Evolutionary conservation across 805 yeast species (phyloP), one percentile per base, ranked within the genome.

Genomic region (Monosporozyma servazzii): DNA sequence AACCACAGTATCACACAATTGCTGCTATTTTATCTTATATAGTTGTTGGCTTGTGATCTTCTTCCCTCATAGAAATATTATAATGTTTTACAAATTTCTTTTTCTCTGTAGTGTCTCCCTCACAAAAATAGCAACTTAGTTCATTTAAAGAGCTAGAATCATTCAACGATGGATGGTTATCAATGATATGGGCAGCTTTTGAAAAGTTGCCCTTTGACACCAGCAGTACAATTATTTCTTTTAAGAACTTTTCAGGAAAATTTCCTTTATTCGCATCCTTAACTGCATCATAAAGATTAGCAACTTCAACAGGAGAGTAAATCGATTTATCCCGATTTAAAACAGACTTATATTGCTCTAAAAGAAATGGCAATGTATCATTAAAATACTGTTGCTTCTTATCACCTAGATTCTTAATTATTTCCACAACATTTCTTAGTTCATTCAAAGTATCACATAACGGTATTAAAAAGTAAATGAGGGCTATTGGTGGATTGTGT

Each of bases 401-500:
- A 8, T 45, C 30, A 3, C 15, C 9, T 33, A 33, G 48, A 3
- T 45, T 31, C 20, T 18, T 5, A 7, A 45, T 45, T 21, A 45
- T 53, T 8, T 46, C 42, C 15, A 63, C 29, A 30, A 66, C 36
- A 21, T 53, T 47, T n/a, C 29, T 25, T 1, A 64, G 45, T 46
- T 64, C 67, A 20, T 55, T 52, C 37, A 48, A 52, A 48, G 61
- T 62, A n/a, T 57, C 41, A 55, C 65, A 62, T 42, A 56, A 51
- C 7, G 59, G 54, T 30, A 63, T 53, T 30, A 59, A 47, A 20
- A 50, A 52, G 13, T 52, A 46, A 8, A 60, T 53, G 3, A 61
- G 49, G 4, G 51, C 41, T 2, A 58, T 50, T 1, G 55, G 49
- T 39, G 54, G 52, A 13, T 51, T 47, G 10, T 54, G 47, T 25